Base-by-base conservation (phyloP, 164 flowering plant genomes). In the Liquidambar formosana region DNA sequence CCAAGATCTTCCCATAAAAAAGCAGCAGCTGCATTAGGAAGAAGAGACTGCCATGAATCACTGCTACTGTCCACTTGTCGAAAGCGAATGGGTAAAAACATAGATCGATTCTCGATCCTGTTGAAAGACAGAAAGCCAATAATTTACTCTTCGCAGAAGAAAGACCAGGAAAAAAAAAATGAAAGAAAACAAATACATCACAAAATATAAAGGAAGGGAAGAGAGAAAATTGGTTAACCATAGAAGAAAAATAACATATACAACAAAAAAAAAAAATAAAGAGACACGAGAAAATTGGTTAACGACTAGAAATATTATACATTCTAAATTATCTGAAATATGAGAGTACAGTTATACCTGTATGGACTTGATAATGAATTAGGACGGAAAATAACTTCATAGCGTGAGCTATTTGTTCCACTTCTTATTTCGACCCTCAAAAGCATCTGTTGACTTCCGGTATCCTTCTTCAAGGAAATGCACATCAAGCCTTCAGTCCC, bases 1-100 rank as follows among this genome's bases (percentile, higher is more conserved):
- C 99, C 97, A 73, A 93, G 88, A 81, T 96, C 99, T 85, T 96
- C 99, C 99, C 99, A 96, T 26, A 84, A 75, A 82, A 88, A 96
- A 59, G 96, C 77, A 76, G 86, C 80, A 74, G 98, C 85, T 60
- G 99, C 64, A 78, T 88, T 93, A 16, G 94, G 94, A 54, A 78
- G 88, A 67, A 96, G 89, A 61, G 69, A 70, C 64, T 77, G 75
- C 99, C 99, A 96, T n/a, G 94, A 90, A 76, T 89, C 87, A 77
- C 74, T 73, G n/a, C 78, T 57, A 65, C 97, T 90, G 78, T 85
- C 89, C 5, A 83, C 95, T 88, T 96, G 99, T 56, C 97, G 96
- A 67, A 88, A 87, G 57, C 76, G 88, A 71, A 93, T 75, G n/a
- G 98, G 91, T 54, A 92, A 73, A 79, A 87, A 88, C 81, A 89